A percentile compares a stretch with the other conserved stretches of the same genome.
phyloP scores from a whole-genome alignment of 805 yeast species.

The Saccharomycopsis synnaedendra region DNA sequence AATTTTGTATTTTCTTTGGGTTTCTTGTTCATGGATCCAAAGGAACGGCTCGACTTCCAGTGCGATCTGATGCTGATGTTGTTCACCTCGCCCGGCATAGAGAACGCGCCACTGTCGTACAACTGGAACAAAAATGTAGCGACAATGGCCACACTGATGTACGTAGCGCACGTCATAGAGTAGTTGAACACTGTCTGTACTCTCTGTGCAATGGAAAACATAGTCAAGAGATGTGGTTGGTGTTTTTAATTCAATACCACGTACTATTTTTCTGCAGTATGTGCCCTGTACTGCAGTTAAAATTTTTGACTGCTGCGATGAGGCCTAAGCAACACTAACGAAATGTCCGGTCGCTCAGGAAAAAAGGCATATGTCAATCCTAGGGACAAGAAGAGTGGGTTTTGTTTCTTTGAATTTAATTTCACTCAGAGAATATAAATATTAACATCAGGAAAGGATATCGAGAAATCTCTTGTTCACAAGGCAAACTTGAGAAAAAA shows the following conservation, averaged over 20 bases:
- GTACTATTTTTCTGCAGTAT: not conserved
- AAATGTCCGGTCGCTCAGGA: not conserved
- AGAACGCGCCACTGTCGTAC: conserved; percentile 32
- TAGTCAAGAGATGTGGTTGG: conserved; percentile 12
- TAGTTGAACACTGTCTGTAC: conserved; percentile 42
- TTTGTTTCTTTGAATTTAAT: not conserved
- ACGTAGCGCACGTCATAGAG: conserved; percentile 38
- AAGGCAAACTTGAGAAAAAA: conserved; percentile 72
- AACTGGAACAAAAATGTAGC: conserved; percentile 40
- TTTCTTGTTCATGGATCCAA: conserved; percentile 54
- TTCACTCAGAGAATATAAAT: not conserved
- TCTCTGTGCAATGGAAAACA: conserved; percentile 33
- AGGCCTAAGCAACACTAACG: not conserved
- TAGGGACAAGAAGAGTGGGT: conserved; percentile 8
- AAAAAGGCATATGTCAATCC: not conserved
- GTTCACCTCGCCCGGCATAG: conserved; percentile 27
- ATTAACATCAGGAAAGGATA: conserved; percentile 36
- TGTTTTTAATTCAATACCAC: not conserved
- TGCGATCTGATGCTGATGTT: conserved; percentile 25
- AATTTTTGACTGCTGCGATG: not conserved
- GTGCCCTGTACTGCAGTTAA: not conserved
- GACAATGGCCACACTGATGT: conserved; percentile 36
- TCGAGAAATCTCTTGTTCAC: conserved; percentile 65
- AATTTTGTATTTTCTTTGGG: conserved; percentile 71
- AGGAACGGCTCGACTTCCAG: conserved; percentile 42